Evolutionary conservation across 345 rosid species (phyloP), one percentile per base, ranked within the genome.

Genomic region (Ailanthus altissimus): DNA sequence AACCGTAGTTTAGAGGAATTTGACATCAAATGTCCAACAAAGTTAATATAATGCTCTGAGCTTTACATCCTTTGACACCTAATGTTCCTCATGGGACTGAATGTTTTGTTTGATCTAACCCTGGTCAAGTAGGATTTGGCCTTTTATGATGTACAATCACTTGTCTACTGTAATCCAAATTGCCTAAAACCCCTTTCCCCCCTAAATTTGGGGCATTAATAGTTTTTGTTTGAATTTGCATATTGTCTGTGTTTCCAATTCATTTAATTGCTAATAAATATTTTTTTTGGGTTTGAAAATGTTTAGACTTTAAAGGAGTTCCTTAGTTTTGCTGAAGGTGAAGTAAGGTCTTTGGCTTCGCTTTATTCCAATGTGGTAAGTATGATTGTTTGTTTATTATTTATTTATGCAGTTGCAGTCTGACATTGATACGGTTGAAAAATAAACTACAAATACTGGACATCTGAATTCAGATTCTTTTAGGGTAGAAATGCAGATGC

Each of bases 401-500:
- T 14, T 25, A 28, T 72, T 28, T 8, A 15, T 63, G 49, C 23
- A 18, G 53, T 73, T 63, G 43, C 38, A 54, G 43, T 56, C 20
- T 23, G 61, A 67, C 64, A 28, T 6, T 13, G 0, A 28, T 36
- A 38, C 56, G 23, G 60, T 66, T 75, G 57, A 21, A 36, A 23
- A 61, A 25, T 80, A 47, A 59, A 62, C 38, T 47, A 69, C 64
- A 49, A 43, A 42, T 26, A 67, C 61, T 50, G 23, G 61, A 46
- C 79, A 74, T 69, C 42, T 65, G 81, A 73, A 78, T 54, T 53
- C 64, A 32, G 53, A 61, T 77, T 49, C 60, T 82, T 75, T 76
- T 73, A 93, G 97, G 97, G 97, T 82, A 91, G 91, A 88, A 91
- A 90, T 49, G 90, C 91, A 26, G 97, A 93, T 88, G 89, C 90